Percentiles rank a stretch among this genome's conserved stretches.
Evolutionary conservation across 306 rosid genomes (phyloP).

Genomic region (Dryas alaskensis): DNA sequence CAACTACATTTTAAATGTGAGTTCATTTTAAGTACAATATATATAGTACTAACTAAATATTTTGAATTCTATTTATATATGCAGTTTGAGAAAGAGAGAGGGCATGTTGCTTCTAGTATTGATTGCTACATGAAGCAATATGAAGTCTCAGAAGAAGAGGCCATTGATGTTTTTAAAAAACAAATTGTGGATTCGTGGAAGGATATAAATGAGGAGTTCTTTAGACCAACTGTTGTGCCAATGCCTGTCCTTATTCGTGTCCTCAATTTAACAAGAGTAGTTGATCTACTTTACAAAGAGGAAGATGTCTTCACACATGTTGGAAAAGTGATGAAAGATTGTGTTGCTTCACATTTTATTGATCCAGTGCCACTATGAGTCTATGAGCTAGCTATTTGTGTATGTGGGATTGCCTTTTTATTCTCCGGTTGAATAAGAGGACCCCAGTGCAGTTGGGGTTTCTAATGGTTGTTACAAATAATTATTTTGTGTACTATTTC

Average conservation of each 20-base stretch:
- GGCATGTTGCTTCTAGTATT: not conserved
- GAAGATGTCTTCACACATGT: constrained; percentile 1
- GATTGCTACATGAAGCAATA: constrained; percentile 15
- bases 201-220: constrained; percentile 9
- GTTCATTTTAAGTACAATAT: too few species aligned
- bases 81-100: constrained; percentile 19
- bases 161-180: not conserved
- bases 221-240: not conserved
- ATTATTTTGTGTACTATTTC: too few species aligned
- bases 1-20: too few species aligned
- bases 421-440: too few species aligned
- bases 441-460: too few species aligned
- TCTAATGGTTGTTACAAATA: too few species aligned
- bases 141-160: constrained; percentile 8
- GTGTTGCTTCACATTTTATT: not conserved
- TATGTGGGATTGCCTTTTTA: not conserved
- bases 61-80: not conserved
- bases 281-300: not conserved
- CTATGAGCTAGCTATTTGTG: too few species aligned
- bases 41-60: too few species aligned
- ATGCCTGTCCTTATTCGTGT: not conserved
- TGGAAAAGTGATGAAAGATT: not conserved
- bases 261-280: not conserved
- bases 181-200: constrained; percentile 1
- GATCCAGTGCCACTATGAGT: constrained; percentile 8